These are phyloP conservation scores for Agapanthus africanus DNA, from an alignment of 106 monocot species.

Conservation along the genomic window DNA sequence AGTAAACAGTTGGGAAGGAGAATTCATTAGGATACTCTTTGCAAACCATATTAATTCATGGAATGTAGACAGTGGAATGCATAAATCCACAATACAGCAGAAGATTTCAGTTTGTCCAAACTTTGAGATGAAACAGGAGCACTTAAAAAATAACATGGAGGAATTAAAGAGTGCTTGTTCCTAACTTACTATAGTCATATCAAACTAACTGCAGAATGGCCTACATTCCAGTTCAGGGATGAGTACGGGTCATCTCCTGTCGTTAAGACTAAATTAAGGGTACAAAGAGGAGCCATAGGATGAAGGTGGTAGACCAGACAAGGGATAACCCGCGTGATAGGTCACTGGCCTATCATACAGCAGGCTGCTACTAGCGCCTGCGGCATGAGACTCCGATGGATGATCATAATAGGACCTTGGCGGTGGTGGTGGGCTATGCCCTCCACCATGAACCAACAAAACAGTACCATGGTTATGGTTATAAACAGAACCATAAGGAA, in stretches of 20 bases:
- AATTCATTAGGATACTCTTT: neutral
- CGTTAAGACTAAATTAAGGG: neutral
- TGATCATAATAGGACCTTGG: neutral
- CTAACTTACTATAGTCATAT: neutral
- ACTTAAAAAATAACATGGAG: neutral
- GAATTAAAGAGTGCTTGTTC: neutral
- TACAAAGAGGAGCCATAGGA: conserved; percentile 7
- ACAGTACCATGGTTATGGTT: neutral
- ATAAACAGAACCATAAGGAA: neutral
- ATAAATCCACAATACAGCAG: neutral
- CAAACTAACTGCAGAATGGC: neutral
- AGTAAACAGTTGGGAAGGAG: no score
- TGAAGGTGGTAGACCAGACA: conserved; percentile 6
- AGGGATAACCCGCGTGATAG: neutral
- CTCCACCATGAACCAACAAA: neutral
- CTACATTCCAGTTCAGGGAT: neutral
- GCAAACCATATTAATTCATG: neutral
- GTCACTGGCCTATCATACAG: conserved; percentile 1
- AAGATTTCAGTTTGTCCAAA: no score
- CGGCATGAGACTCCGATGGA: neutral
- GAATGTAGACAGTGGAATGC: neutral
- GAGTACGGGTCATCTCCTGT: neutral
- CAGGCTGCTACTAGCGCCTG: neutral
- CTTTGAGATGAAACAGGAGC: neutral
- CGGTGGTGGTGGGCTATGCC: neutral